These are phyloP conservation scores for Trichoderma sp. DNA, from an alignment of 2,329 filamentous ascomycete species.

Conservation along the genomic window DNA sequence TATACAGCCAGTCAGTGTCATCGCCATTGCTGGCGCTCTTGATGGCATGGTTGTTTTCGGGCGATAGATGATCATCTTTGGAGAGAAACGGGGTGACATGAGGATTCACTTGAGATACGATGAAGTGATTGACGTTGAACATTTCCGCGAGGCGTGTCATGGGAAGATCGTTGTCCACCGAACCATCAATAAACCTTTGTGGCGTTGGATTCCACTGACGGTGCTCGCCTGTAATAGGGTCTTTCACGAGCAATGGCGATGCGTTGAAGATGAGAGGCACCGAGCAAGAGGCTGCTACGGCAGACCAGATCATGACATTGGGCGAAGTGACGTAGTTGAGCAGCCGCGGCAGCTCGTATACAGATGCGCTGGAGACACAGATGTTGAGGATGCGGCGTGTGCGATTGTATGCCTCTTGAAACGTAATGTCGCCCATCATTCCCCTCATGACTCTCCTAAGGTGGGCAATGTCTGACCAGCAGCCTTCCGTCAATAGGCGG, in stretches of 20 bases:
- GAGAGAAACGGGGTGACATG: slow-evolving; percentile 86
- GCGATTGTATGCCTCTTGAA: slow-evolving; percentile 94
- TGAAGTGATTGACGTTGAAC: slow-evolving; percentile 98
- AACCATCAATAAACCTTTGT: slow-evolving; percentile 89
- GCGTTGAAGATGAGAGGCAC: slow-evolving; percentile 85
- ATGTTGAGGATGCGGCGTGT: slow-evolving; percentile 91
- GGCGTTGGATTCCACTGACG: slow-evolving; percentile 84
- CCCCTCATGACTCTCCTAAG: slow-evolving; percentile 78
- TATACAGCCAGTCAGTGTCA: slow-evolving; percentile 62
- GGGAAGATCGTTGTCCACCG: slow-evolving; percentile 89
- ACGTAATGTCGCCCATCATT: slow-evolving; percentile 85
- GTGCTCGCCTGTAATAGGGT: slow-evolving; percentile 75
- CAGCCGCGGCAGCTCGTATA: slow-evolving; percentile 82
- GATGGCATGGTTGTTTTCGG: slow-evolving; percentile 36
- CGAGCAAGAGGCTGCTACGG: slow-evolving; percentile 93
- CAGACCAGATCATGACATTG: slow-evolving; percentile 95
- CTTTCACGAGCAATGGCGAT: slow-evolving; percentile 78
- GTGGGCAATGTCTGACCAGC: slow-evolving; percentile 82
- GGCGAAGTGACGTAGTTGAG: slow-evolving; percentile 93
- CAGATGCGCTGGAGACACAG: slow-evolving; percentile 82
- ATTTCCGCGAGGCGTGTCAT: slow-evolving; percentile 89
- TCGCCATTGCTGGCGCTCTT: slow-evolving; percentile 35
- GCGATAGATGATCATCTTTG: slow-evolving; percentile 65
- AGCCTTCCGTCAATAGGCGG: slow-evolving; percentile 76
- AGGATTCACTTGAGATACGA: slow-evolving; percentile 94